A percentile compares a stretch with the other conserved stretches of the same genome.
phyloP scores from a whole-genome alignment of 192 early-diverging fungal genomes.

The Coemansia sp. region DNA sequence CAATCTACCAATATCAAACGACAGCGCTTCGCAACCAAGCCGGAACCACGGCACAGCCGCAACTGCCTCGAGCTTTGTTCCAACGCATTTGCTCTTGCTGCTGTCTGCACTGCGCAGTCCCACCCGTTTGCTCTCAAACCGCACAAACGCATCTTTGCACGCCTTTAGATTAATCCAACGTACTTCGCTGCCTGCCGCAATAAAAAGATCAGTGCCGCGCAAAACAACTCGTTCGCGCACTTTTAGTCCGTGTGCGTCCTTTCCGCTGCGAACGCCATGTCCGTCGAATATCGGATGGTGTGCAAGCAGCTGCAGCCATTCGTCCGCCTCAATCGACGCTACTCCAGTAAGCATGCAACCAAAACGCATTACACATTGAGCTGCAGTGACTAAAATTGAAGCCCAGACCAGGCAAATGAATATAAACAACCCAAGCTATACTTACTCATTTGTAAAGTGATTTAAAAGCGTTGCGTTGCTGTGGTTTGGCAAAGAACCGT shows the following conservation, averaged over 20 bases:
- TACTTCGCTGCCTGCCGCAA: constrained; percentile 60
- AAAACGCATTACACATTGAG: too few relatives aligned
- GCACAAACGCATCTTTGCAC: constrained; percentile 62
- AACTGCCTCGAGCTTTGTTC: constrained; percentile 28
- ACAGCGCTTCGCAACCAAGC: constrained; percentile 44
- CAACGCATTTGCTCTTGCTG: background rate
- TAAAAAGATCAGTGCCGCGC: constrained; percentile 62
- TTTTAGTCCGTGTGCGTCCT: background rate
- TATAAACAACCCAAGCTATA: background rate
- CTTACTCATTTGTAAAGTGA: background rate
- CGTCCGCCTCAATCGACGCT: constrained; percentile 41
- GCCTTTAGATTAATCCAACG: constrained; percentile 62
- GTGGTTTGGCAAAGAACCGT: too few relatives aligned
- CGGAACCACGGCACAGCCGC: constrained; percentile 36
- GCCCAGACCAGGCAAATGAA: background rate
- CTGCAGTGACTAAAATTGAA: too few relatives aligned
- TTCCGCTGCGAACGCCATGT: background rate
- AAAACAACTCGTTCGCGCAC: constrained; percentile 33
- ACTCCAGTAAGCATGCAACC: constrained; percentile 2
- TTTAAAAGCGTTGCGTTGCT: too few relatives aligned
- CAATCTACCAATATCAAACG: constrained; percentile 62
- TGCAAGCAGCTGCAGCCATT: constrained; percentile 52
- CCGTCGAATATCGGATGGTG: constrained; percentile 46
- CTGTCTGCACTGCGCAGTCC: constrained; percentile 14
- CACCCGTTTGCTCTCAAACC: constrained; percentile 36